phyloP scores from a whole-genome alignment of 106 monocot genomes.

The Alisma plantagoaquatica region DNA sequence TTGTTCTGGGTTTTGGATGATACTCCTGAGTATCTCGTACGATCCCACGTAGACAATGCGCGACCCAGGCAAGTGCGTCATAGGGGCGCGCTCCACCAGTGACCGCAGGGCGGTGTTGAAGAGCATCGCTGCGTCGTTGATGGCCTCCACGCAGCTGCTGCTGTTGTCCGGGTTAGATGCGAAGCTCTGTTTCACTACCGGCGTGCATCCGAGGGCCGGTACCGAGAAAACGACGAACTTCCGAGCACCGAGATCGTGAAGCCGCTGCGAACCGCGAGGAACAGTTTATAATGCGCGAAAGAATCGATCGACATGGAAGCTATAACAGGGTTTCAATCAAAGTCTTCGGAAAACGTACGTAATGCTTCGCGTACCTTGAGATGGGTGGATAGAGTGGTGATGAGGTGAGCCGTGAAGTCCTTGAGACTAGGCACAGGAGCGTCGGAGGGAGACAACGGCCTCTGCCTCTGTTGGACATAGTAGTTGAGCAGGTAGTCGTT shows the following conservation, averaged over 20 bases:
- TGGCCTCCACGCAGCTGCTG: constrained; percentile 36
- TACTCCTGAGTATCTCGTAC: constrained; percentile 38
- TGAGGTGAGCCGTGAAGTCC: constrained; percentile 29
- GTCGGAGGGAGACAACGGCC: too few species aligned
- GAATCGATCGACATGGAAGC: background rate
- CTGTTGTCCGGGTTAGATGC: constrained; percentile 4
- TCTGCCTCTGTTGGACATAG: constrained; percentile 10
- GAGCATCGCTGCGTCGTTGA: constrained; percentile 49
- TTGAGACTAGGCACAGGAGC: constrained; percentile 7
- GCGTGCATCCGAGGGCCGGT: constrained; percentile 53
- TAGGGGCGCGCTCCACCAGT: constrained; percentile 12
- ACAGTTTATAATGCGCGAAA: background rate
- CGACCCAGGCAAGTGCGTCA: constrained; percentile 29
- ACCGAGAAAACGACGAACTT: constrained; percentile 53
- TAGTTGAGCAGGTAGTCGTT: constrained; percentile 60
- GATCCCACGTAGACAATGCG: constrained; percentile 42
- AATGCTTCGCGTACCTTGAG: constrained; percentile 31
- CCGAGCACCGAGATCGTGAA: constrained; percentile 50
- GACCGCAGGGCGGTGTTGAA: constrained; percentile 38
- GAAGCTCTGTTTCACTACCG: constrained; percentile 33
- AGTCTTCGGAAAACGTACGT: too few species aligned
- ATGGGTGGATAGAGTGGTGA: constrained; percentile 22
- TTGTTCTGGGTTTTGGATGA: constrained; percentile 26
- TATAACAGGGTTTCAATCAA: too few species aligned
- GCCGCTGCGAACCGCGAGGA: constrained; percentile 15